phyloP scores from a whole-genome alignment of 768 basidiomycete species.

The Ramaria rubella region DNA sequence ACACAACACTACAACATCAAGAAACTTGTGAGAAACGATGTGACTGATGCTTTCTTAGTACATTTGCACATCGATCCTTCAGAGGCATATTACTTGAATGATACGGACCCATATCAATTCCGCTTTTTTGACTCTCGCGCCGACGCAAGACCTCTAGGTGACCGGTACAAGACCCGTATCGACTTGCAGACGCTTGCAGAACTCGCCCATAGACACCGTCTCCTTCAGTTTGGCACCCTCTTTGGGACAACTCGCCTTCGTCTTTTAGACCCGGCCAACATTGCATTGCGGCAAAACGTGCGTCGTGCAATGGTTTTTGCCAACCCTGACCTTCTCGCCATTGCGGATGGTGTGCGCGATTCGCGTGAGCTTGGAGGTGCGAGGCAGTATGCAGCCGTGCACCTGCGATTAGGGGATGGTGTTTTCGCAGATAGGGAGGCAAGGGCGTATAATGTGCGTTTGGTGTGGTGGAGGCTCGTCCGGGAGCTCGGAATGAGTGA shows the following conservation, averaged over 20 bases:
- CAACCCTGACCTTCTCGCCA: constrained; percentile 39
- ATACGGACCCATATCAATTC: constrained; percentile 54
- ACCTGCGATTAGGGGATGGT: constrained; percentile 70
- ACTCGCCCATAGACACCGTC: constrained; percentile 31
- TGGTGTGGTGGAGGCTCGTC: constrained; percentile 55
- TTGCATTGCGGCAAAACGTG: constrained; percentile 38
- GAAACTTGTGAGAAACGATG: background rate
- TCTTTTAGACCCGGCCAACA: constrained; percentile 36
- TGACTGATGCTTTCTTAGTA: constrained; percentile 35
- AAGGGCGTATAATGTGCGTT: constrained; percentile 36
- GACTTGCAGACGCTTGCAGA: constrained; percentile 35
- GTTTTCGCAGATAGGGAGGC: constrained; percentile 38
- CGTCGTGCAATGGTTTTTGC: constrained; percentile 52
- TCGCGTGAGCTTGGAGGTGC: constrained; percentile 30
- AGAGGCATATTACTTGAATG: constrained; percentile 45
- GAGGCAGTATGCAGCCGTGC: constrained; percentile 49
- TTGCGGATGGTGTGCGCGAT: constrained; percentile 39
- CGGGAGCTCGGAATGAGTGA: constrained; percentile 37
- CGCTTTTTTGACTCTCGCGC: constrained; percentile 46
- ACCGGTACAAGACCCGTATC: constrained; percentile 18
- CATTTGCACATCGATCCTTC: constrained; percentile 30
- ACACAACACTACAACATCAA: background rate
- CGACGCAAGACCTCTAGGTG: background rate
- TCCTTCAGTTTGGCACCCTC: constrained; percentile 66
- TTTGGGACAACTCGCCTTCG: constrained; percentile 70